phyloP scores from a whole-genome alignment of 306 rosid species.

The Chamaecrista fasciculata region DNA sequence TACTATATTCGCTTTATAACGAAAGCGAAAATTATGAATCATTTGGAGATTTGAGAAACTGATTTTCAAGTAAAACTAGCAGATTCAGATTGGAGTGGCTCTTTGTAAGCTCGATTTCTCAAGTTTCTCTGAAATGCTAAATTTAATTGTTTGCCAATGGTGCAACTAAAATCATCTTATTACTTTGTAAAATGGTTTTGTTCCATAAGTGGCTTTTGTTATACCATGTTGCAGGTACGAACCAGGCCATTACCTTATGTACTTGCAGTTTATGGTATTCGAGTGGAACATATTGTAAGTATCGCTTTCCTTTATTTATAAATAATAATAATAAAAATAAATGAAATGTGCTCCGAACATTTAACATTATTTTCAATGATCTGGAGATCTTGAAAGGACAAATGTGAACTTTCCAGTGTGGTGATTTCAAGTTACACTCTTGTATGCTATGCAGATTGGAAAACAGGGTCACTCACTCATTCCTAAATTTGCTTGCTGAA shows the following conservation, averaged over 20 bases:
- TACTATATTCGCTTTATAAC: not conserved
- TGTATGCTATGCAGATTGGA: constrained; percentile 49
- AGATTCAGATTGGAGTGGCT: not conserved
- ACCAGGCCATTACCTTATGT: constrained; percentile 36
- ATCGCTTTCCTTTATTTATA: not conserved
- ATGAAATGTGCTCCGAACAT: not conserved
- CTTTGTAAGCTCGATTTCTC: not conserved
- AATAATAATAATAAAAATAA: not conserved
- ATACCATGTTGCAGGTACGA: constrained; percentile 51
- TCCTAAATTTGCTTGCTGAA: constrained; percentile 58
- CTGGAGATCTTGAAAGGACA: not conserved
- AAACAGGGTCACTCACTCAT: constrained; percentile 37
- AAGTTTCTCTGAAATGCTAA: not conserved
- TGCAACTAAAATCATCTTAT: not conserved
- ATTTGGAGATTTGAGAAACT: not conserved
- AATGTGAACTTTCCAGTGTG: constrained; percentile 21
- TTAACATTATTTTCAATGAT: not conserved
- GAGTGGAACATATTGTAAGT: constrained; percentile 82
- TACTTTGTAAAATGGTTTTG: not conserved
- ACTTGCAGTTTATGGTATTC: constrained; percentile 64
- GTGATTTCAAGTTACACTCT: constrained; percentile 43
- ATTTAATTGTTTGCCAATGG: not conserved
- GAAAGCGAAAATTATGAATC: not conserved
- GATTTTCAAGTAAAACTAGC: not conserved
- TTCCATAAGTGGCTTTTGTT: constrained; percentile 19